Evolutionary conservation across 495 filamentous ascomycete genomes (phyloP).

Genomic region (Pyrenula massariospora): DNA sequence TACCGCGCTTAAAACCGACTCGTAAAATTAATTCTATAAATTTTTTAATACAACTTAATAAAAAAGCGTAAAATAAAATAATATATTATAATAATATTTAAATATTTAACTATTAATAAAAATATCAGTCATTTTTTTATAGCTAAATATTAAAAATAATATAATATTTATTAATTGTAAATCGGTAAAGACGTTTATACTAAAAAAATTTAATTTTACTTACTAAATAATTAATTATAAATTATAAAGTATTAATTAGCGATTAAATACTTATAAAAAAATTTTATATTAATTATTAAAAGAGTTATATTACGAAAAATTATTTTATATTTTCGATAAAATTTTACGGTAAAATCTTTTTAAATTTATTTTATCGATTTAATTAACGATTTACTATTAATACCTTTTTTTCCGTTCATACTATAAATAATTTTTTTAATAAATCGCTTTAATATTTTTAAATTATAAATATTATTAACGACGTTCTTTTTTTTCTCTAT

Average conservation of each 20-base stretch:
- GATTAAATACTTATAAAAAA: background rate
- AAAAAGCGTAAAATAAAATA: background rate
- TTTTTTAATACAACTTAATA: slow-evolving; percentile 1
- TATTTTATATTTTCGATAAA: background rate
- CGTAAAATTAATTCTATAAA: slow-evolving; percentile 4
- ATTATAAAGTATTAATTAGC: background rate
- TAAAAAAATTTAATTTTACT: background rate
- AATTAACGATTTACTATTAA: background rate
- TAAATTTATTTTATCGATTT: background rate
- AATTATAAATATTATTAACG: background rate
- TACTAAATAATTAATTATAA: background rate
- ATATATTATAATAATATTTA: background rate
- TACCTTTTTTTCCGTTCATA: background rate
- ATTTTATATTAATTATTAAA: background rate
- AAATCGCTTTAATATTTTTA: background rate
- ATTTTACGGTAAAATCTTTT: background rate
- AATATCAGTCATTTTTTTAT: background rate
- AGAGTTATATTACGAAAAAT: background rate
- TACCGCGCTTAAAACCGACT: slow-evolving; percentile 1
- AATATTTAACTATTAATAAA: background rate
- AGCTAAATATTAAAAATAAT: background rate
- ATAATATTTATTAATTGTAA: background rate
- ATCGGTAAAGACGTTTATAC: background rate
- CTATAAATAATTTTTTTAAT: background rate
- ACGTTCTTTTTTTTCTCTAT: background rate